phyloP scores from a whole-genome alignment of 257 asterid genomes.

The Ilex asprella region DNA sequence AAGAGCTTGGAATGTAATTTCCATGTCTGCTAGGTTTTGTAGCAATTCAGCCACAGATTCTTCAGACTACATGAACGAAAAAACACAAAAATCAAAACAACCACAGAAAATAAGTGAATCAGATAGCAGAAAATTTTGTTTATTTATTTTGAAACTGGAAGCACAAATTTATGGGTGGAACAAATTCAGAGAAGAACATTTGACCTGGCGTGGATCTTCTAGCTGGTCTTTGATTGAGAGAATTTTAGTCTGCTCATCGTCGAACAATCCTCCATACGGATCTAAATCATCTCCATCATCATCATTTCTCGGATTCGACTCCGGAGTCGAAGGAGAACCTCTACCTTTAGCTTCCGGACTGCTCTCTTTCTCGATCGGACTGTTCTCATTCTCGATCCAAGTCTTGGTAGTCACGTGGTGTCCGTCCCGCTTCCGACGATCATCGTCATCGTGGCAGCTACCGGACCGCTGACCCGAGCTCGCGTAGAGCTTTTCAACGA shows the following conservation, averaged over 20 bases:
- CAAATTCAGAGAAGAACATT: background rate
- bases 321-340: constrained; percentile 49
- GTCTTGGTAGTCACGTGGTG: background rate
- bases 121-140: background rate
- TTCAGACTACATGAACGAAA: constrained; percentile 43
- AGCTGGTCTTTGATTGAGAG: constrained; percentile 67
- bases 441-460: constrained; percentile 31
- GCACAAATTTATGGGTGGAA: background rate
- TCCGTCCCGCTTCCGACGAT: background rate
- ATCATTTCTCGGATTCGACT: constrained; percentile 37
- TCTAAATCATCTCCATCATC: constrained; percentile 13
- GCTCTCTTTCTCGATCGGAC: background rate
- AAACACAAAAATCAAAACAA: background rate
- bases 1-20: constrained; percentile 76
- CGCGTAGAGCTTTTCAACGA: constrained; percentile 62
- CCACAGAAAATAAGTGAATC: background rate
- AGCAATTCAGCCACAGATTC: constrained; percentile 65
- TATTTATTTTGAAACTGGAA: background rate
- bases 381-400: background rate
- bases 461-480: constrained; percentile 37
- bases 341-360: constrained; percentile 3
- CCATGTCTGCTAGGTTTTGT: constrained; percentile 81
- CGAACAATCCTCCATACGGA: constrained; percentile 58
- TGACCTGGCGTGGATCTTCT: constrained; percentile 74
- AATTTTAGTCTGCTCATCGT: constrained; percentile 62